A percentile compares a stretch with the other conserved stretches of the same genome.
These are phyloP conservation scores for Silene uniflora DNA, from an alignment of 148 eudicot species.

Conservation along the genomic window DNA sequence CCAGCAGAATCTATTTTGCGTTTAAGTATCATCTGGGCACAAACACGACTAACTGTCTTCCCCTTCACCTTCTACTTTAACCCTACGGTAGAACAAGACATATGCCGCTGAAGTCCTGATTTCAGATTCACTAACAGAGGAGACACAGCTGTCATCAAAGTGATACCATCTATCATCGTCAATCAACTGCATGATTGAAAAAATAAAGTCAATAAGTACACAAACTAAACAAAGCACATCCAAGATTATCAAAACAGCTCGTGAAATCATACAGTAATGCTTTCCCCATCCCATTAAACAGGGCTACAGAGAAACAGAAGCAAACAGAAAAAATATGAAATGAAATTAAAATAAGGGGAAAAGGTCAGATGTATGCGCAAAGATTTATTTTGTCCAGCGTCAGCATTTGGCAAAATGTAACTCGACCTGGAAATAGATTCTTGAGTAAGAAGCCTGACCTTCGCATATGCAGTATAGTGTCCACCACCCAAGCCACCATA, in stretches of 20 bases:
- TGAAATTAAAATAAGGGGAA: neutral
- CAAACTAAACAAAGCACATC: conserved; percentile 12
- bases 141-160: conserved; percentile 90
- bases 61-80: conserved; percentile 29
- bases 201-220: conserved; percentile 3
- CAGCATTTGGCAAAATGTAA: neutral
- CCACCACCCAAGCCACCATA: conserved; percentile 99
- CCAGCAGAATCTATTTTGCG: neutral
- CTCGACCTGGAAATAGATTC: neutral
- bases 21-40: conserved; percentile 26
- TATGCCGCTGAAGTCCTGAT: conserved; percentile 91
- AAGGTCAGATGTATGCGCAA: neutral
- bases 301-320: neutral
- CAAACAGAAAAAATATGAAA: neutral
- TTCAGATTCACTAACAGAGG: conserved; percentile 68
- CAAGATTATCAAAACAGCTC: neutral
- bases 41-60: conserved; percentile 36
- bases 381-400: neutral
- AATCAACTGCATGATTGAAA: conserved; percentile 55
- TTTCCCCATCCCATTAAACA: neutral
- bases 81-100: conserved; percentile 85
- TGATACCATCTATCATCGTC: conserved; percentile 92
- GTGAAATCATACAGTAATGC: neutral
- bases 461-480: conserved; percentile 92
- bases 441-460: conserved; percentile 39